Evolutionary conservation across 495 filamentous ascomycete species (phyloP), one percentile per base, ranked within the genome.

Genomic region (Filosporella fistucella): DNA sequence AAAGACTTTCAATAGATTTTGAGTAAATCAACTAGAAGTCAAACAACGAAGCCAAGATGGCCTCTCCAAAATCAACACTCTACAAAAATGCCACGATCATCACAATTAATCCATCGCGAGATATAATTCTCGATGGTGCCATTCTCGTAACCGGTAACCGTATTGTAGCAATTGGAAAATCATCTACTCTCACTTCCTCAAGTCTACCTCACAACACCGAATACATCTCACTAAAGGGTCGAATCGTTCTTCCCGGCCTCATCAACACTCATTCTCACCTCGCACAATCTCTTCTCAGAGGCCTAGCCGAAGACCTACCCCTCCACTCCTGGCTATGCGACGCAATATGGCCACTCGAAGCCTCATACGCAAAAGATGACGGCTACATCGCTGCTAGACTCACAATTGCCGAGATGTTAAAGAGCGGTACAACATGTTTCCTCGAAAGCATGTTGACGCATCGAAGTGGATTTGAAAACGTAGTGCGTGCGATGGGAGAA

Each of bases 371-470:
- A 18, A 29, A 17, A n/a, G 53, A 56, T 42, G 53, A 56, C 44
- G 53, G 53, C 0, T 56, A 56, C 32, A 20, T 56, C 4, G 53
- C 53, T 25, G 53, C 53, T 13, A 18, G 53, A 23, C 38, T 56
- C 30, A 56, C 53, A 1, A 56, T 56, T 13, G 48, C 42, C 2
- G 53, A 56, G 53, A 56, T 56, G 53, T 25, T 56, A 25, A 56
- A 51, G 48, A 47, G 36, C 39, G 53, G 53, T 6, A 56, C 53
- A 24, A 56, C 53, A 1, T 51, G 43, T 20, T 56, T 56, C 29
- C 29, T 56, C n/a, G 53, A 56, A 24, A 56, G 53, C 40, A 56
- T 56, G 53, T 45, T 56, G 23, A 56, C 47, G n/a, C 53, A 56
- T 40, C 53, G 53, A 4, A 30, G 21, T n/a, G 53, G 53, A 28